Conservation (phyloP, 306 rosid genomes). For the Trifolium repens region DNA sequence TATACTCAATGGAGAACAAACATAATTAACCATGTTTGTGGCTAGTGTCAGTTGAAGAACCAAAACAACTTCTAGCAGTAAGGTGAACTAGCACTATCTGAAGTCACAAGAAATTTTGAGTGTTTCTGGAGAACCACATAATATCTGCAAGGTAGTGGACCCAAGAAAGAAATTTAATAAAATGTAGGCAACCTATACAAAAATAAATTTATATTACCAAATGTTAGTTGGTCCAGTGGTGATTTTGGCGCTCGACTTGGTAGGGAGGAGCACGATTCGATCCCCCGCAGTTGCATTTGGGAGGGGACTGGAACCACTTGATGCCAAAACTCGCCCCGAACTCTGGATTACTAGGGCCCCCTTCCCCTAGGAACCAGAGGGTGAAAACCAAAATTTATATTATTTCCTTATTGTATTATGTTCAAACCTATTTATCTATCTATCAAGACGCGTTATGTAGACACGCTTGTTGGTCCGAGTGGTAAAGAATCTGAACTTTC, state of each 20-base stretch:
- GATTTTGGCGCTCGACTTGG: too few species aligned
- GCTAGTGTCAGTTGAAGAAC: constrained; percentile 42
- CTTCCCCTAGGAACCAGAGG: too few species aligned
- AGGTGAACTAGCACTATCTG: background rate
- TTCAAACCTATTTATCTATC: background rate
- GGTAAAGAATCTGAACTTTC: background rate
- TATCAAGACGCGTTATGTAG: background rate
- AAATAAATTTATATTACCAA: too few species aligned
- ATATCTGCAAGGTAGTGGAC: constrained; percentile 30
- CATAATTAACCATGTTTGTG: constrained; percentile 40
- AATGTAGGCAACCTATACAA: background rate
- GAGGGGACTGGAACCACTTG: too few species aligned
- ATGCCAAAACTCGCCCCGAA: too few species aligned
- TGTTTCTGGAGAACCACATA: constrained; percentile 29
- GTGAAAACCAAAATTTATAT: background rate
- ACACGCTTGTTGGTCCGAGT: background rate
- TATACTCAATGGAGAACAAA: constrained; percentile 20
- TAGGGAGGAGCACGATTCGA: too few species aligned
- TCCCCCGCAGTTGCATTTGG: too few species aligned
- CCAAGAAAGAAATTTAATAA: constrained; percentile 10
- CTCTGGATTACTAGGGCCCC: too few species aligned
- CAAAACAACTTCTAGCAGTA: background rate
- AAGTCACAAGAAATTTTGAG: constrained; percentile 26
- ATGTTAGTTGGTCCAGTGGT: too few species aligned
- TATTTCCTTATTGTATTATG: background rate